Evolutionary conservation across 176 grass and related monocot genomes (phyloP), one percentile per base, ranked within the genome.

Genomic region (Musa schizocarpa): DNA sequence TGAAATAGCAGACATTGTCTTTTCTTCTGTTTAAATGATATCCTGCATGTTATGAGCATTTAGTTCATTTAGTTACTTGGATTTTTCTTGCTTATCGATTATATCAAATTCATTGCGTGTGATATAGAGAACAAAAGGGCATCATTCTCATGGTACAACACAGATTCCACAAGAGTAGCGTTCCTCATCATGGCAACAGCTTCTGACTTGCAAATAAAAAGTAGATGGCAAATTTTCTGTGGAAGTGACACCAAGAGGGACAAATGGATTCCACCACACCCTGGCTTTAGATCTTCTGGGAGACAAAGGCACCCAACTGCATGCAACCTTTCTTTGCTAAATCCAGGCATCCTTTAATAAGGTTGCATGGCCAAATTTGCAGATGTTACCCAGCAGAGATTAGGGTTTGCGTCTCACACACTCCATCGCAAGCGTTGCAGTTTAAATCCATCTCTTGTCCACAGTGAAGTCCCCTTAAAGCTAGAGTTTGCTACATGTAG

Each of bases 281-380:
- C 54, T 48, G 73, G 27, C 73, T 26, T 20, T 61, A 12, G 53
- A 75, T 75, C 34, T 43, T 43, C n/a, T 61, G 54, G 54, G 54
- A 58, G 73, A 75, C 73, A 75, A 75, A 58, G 54, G 59, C 48
- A 34, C 54, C 73, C 73, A 75, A 75, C 59, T 52, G 73, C 54
- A 48, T 48, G 24, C 73, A 16, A 8, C 25, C 73, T 49, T 27
- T 16, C 26, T 48, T 75, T 75, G 54, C 73, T 48, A 61, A 61
- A 58, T 75, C 52, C 73, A 48, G 53, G 73, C 73, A 13, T 13
- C 55, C 54, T 26, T 75, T 29, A 61, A 75, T 56, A 61, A 34
- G 73, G 11, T 43, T 75, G 77, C 68, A 51, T 79, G 77, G 77
- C 65, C 66, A 79, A 70, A 79, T 57, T 69, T 70, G 77, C 77